A percentile compares a stretch with the other conserved stretches of the same genome.
Conservation (phyloP, 192 early-diverging fungal genomes). For the Dispira simplex region DNA sequence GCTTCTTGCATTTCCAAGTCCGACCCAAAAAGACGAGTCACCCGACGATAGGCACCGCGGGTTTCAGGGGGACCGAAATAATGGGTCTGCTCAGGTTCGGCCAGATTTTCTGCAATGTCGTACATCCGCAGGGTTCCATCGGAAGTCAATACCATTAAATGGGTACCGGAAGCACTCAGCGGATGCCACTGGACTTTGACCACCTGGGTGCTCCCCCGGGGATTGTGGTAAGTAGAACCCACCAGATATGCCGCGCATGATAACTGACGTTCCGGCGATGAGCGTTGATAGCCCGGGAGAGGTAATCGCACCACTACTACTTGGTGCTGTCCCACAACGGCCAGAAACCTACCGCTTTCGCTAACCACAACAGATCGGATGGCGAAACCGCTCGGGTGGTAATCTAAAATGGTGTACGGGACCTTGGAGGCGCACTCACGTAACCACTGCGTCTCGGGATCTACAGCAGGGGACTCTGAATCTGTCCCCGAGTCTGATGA, state of each 20-base stretch:
- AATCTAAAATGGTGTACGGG: neutral
- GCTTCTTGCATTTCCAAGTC: conserved; percentile 19
- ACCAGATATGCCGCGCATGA: conserved; percentile 13
- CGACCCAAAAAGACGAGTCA: neutral
- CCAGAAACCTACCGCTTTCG: conserved; percentile 38
- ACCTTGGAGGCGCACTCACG: neutral
- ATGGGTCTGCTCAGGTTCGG: conserved; percentile 51
- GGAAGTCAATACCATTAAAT: conserved; percentile 50
- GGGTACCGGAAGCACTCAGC: conserved; percentile 44
- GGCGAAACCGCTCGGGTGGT: conserved; percentile 24
- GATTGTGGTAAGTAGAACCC: neutral
- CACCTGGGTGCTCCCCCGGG: conserved; percentile 22
- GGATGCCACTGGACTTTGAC: conserved; percentile 70
- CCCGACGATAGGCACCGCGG: neutral
- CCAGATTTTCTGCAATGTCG: conserved; percentile 39
- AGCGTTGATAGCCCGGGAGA: conserved; percentile 24
- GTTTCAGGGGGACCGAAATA: conserved; percentile 21
- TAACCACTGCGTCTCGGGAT: neutral
- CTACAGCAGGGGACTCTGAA: neutral
- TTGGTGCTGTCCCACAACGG: conserved; percentile 37
- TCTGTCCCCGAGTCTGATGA: neutral
- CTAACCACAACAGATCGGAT: conserved; percentile 37
- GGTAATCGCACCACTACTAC: conserved; percentile 43
- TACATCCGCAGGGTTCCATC: conserved; percentile 56
- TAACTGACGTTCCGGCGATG: conserved; percentile 11